A percentile compares a stretch with the other conserved stretches of the same genome.
phyloP scores from a whole-genome alignment of 148 eudicot species.

The Dysphania ambrosioides region DNA sequence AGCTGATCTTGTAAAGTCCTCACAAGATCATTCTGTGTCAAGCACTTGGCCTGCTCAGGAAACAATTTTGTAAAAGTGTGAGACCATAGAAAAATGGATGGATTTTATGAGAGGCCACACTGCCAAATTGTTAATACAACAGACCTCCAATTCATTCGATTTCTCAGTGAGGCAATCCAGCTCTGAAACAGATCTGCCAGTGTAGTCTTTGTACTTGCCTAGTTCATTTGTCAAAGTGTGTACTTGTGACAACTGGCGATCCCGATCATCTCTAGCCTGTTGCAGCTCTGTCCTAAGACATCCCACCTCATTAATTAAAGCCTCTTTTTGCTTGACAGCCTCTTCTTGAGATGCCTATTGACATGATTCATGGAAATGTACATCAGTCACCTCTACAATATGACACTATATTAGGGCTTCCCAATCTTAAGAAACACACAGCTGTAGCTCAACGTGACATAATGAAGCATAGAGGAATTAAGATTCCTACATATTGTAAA shows the following conservation, averaged over 20 bases:
- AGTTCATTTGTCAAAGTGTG: constrained; percentile 57
- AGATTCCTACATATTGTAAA: no score
- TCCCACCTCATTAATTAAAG: constrained; percentile 56
- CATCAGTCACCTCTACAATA: neutral
- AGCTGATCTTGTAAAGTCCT: constrained; percentile 64
- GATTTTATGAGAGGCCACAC: neutral
- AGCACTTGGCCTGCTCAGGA: constrained; percentile 56
- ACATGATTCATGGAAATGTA: constrained; percentile 16
- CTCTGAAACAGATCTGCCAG: constrained; percentile 58
- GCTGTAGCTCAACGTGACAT: no score
- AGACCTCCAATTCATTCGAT: constrained; percentile 76
- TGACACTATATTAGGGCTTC: neutral
- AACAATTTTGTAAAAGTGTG: constrained; percentile 13
- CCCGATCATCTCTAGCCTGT: constrained; percentile 77
- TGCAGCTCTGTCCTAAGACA: constrained; percentile 68
- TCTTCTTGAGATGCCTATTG: constrained; percentile 69
- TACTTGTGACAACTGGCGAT: constrained; percentile 57
- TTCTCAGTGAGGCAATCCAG: constrained; percentile 53
- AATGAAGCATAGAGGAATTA: no score
- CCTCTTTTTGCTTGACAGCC: constrained; percentile 69
- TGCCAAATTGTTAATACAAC: neutral
- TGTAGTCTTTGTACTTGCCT: constrained; percentile 56
- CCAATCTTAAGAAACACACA: no score
- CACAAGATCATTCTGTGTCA: constrained; percentile 59
- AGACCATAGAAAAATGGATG: constrained; percentile 7